A percentile compares a stretch with the other conserved stretches of the same genome.
Conservation (phyloP, 2,329 filamentous ascomycete species). For the Neopestalotiopsis sp. region DNA sequence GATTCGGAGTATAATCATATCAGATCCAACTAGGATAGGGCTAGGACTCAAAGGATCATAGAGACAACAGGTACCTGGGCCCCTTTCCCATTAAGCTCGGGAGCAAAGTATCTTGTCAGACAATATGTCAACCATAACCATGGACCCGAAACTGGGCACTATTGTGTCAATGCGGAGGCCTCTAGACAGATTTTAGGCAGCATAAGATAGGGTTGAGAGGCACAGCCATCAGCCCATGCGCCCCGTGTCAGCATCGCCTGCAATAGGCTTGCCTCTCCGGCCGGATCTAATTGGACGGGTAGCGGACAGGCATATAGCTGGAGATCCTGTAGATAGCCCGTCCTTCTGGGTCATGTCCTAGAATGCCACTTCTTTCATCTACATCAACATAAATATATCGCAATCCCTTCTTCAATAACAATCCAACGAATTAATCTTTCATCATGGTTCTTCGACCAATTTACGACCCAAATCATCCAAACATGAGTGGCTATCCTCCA, state of each 20-base stretch:
- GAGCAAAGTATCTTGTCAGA: not conserved
- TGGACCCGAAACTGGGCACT: not conserved
- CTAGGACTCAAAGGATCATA: not conserved
- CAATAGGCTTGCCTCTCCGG: not conserved
- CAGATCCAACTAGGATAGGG: not conserved
- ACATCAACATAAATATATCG: slow-evolving; percentile 1
- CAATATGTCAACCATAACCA: no score
- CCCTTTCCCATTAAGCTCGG: not conserved
- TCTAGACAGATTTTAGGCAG: slow-evolving; percentile 10
- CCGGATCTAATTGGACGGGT: slow-evolving; percentile 2
- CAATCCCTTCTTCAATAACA: not conserved
- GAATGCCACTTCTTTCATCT: not conserved
- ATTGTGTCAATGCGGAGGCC: slow-evolving; percentile 8
- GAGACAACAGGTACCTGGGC: not conserved
- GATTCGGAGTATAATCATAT: not conserved
- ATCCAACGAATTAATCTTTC: not conserved
- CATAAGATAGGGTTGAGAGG: not conserved
- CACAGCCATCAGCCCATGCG: not conserved
- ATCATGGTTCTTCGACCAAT: slow-evolving; percentile 10
- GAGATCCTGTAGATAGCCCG: not conserved
- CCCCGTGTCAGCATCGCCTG: slow-evolving; percentile 3
- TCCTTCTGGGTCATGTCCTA: not conserved
- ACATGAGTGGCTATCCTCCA: slow-evolving; percentile 9
- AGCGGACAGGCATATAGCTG: not conserved
- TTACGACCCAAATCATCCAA: not conserved